phyloP scores from a whole-genome alignment of 75 land plant species.

The Pinus tabuliformis region DNA sequence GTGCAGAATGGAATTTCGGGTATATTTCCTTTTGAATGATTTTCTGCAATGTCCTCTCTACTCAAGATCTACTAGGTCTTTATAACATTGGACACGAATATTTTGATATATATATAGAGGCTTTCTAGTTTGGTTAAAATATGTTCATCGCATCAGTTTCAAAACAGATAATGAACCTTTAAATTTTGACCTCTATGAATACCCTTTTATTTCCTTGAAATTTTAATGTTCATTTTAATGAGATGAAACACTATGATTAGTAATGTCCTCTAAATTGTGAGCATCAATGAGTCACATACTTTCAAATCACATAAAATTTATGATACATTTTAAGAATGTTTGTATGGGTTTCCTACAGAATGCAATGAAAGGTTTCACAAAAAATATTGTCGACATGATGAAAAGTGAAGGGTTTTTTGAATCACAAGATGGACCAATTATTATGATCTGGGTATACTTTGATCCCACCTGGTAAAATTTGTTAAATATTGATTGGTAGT shows the following conservation, averaged over 20 bases:
- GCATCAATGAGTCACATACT: no score
- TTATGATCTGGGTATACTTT: constrained; percentile 60
- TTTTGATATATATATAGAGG: constrained; percentile 16
- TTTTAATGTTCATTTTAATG: not conserved
- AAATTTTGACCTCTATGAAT: constrained; percentile 15
- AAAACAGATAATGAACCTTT: constrained; percentile 45
- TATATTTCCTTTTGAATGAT: constrained; percentile 7
- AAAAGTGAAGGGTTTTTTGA: constrained; percentile 66
- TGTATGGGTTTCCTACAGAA: constrained; percentile 18
- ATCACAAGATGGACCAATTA: constrained; percentile 85
- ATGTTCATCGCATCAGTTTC: constrained; percentile 35
- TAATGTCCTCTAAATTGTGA: no score
- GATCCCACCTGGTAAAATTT: not conserved
- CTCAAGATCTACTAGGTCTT: not conserved
- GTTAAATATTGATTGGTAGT: not conserved
- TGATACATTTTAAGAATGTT: no score
- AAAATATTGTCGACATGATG: constrained; percentile 74
- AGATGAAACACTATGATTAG: not conserved
- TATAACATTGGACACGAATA: not conserved
- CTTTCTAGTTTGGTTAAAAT: constrained; percentile 45
- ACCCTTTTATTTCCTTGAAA: not conserved
- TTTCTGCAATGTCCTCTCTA: not conserved
- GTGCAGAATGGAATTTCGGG: constrained; percentile 98
- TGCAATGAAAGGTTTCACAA: constrained; percentile 76
- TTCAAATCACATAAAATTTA: not conserved